Evolutionary conservation across 805 yeast genomes (phyloP).

Genomic region (Starmerella floricola): DNA sequence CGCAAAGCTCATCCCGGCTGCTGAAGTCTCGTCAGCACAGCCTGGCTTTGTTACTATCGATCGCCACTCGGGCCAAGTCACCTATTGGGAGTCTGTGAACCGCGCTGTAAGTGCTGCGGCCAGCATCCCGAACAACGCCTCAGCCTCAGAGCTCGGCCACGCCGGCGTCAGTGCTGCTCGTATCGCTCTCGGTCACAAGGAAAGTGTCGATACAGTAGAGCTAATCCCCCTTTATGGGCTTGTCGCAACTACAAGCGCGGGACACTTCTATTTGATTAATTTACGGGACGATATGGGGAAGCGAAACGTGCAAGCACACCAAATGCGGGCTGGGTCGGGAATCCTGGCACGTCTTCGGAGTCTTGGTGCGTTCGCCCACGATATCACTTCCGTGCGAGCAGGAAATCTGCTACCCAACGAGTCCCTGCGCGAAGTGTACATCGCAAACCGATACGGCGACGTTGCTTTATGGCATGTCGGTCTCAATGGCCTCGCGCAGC

Average conservation of each 20-base stretch:
- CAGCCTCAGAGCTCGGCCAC: constrained; percentile 24
- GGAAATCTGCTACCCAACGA: constrained; percentile 43
- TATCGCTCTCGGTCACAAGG: constrained; percentile 40
- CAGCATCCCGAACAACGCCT: neutral
- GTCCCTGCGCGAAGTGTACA: constrained; percentile 32
- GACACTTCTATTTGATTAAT: constrained; percentile 49
- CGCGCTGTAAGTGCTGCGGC: constrained; percentile 46
- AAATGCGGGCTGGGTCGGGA: constrained; percentile 20
- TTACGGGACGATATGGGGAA: constrained; percentile 60
- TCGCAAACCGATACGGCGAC: constrained; percentile 36
- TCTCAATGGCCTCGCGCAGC: constrained; percentile 34
- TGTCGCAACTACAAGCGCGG: constrained; percentile 54
- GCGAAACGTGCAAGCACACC: constrained; percentile 29
- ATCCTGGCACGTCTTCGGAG: constrained; percentile 8
- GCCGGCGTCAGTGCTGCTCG: constrained; percentile 15
- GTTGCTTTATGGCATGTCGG: constrained; percentile 41
- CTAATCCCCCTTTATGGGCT: constrained; percentile 79
- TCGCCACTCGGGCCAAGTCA: constrained; percentile 44
- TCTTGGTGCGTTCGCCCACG: constrained; percentile 23
- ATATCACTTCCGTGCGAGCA: constrained; percentile 46
- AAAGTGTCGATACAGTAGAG: constrained; percentile 49
- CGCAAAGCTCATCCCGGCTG: constrained; percentile 48
- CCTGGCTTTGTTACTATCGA: constrained; percentile 67
- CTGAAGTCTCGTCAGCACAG: constrained; percentile 35
- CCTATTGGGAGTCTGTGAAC: constrained; percentile 64